These are phyloP conservation scores for Fusarium metavorans DNA, from an alignment of 2,329 filamentous ascomycete species.

Conservation along the genomic window DNA sequence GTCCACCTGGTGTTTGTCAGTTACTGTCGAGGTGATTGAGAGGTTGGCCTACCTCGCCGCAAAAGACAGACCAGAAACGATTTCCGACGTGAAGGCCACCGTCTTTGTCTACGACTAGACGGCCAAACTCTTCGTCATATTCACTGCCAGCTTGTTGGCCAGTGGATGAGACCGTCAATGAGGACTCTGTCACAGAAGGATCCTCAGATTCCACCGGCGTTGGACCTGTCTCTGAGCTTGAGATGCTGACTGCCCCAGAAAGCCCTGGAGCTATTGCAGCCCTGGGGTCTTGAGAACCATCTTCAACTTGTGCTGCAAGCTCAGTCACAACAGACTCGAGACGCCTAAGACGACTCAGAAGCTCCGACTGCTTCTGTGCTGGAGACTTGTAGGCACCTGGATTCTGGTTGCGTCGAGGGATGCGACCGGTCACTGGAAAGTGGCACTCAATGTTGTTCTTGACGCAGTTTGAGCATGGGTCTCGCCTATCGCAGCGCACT, in stretches of 20 bases:
- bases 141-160: conserved; percentile 25
- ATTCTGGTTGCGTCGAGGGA: conserved; percentile 42
- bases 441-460: conserved; percentile 45
- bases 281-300: conserved; percentile 16
- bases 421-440: conserved; percentile 48
- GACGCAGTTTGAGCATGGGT: conserved; percentile 46
- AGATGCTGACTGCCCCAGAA: neutral
- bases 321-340: conserved; percentile 49
- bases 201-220: conserved; percentile 14
- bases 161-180: conserved; percentile 6
- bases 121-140: conserved; percentile 47
- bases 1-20: conserved; percentile 40
- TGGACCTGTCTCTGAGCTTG: conserved; percentile 12
- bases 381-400: conserved; percentile 32
- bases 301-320: conserved; percentile 46
- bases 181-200: conserved; percentile 13
- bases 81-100: conserved; percentile 46
- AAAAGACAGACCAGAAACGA: conserved; percentile 50
- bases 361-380: conserved; percentile 47
- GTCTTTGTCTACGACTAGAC: conserved; percentile 42
- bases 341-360: conserved; percentile 44
- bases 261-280: neutral
- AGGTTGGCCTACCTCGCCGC: conserved; percentile 38
- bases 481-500: conserved; percentile 46
- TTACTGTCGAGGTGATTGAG: too few relatives aligned